Conservation (phyloP, 345 rosid genomes). For the Eucalyptus marginata region DNA sequence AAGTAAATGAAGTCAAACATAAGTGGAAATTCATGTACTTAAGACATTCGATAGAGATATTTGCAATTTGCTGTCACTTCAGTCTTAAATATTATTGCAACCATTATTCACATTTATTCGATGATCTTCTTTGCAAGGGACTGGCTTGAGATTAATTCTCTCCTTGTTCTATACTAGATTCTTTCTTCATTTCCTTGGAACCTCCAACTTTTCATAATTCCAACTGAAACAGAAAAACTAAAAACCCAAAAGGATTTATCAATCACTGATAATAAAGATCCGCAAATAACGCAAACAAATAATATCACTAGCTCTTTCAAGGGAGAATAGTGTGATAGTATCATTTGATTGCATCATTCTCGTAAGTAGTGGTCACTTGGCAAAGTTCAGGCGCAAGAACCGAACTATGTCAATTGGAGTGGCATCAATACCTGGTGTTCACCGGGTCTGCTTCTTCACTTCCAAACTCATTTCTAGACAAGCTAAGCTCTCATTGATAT, state of each 20-base stretch:
- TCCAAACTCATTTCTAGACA: not conserved
- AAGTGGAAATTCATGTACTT: too few relatives aligned
- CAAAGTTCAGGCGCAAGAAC: not conserved
- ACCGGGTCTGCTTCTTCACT: not conserved
- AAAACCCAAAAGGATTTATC: not conserved
- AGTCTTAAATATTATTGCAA: not conserved
- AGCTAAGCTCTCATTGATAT: not conserved
- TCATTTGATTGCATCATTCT: not conserved
- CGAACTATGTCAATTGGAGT: not conserved
- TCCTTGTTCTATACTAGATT: not conserved
- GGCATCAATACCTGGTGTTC: not conserved
- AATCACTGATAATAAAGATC: not conserved
- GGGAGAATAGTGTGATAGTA: not conserved
- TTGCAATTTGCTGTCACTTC: too few relatives aligned
- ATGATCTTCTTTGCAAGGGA: not conserved
- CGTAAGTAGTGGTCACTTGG: not conserved
- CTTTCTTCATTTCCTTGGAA: not conserved
- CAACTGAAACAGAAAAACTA: not conserved
- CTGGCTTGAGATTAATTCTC: not conserved
- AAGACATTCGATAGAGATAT: too few relatives aligned
- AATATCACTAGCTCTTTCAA: not conserved
- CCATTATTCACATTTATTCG: not conserved
- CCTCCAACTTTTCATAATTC: not conserved
- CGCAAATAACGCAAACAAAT: not conserved
- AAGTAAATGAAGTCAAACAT: not conserved